Evolutionary conservation across 2,329 filamentous ascomycete genomes (phyloP).

Genomic region (Scedosporium aurantiacum): DNA sequence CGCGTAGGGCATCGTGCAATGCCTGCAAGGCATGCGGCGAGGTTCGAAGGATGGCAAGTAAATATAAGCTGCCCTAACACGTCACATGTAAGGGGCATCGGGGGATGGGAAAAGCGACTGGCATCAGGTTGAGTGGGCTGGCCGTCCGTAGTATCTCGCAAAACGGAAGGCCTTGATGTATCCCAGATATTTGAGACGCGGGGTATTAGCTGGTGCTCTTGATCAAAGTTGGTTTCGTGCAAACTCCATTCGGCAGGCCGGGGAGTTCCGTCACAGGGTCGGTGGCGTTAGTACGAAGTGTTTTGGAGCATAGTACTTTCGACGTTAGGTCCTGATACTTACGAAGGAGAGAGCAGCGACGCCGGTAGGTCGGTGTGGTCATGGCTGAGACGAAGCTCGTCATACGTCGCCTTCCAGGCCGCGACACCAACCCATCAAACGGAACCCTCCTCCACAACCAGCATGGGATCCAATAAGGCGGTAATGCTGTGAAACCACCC

Average conservation of each 20-base stretch:
- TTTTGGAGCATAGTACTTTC: background rate
- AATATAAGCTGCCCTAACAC: background rate
- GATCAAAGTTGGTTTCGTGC: too few species aligned
- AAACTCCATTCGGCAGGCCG: too few species aligned
- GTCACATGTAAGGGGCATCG: background rate
- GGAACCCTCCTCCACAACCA: background rate
- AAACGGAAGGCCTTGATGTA: background rate
- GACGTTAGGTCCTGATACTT: background rate
- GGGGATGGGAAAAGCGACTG: background rate
- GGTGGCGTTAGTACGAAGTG: background rate
- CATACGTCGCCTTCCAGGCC: too few species aligned
- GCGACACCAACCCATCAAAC: background rate
- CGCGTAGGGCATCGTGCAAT: background rate
- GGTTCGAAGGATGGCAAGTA: background rate
- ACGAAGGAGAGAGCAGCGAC: background rate
- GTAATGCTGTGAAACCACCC: background rate
- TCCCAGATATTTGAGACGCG: background rate
- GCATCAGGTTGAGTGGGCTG: background rate
- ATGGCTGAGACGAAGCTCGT: background rate
- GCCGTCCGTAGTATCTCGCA: background rate
- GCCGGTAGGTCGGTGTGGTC: background rate
- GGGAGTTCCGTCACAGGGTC: too few species aligned
- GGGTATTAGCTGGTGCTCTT: too few species aligned
- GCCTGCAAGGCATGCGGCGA: background rate
- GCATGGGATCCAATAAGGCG: background rate